These are phyloP conservation scores for Adansonia grandidieri DNA, from an alignment of 441 rosid species.

Conservation along the genomic window DNA sequence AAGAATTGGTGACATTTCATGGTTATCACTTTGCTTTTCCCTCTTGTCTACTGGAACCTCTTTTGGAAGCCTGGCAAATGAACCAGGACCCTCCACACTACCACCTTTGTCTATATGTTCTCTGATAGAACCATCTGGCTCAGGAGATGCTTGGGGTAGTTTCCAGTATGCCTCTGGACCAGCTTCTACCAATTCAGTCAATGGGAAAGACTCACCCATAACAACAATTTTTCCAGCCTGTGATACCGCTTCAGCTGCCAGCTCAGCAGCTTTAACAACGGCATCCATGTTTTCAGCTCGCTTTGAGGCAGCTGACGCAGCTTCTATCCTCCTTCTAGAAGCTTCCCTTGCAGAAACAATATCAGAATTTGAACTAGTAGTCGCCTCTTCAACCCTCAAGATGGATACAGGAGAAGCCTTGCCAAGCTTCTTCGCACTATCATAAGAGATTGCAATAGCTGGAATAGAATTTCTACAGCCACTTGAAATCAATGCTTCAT, in stretches of 20 bases:
- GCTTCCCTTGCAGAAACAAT: slow-evolving; percentile 90
- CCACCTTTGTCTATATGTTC: slow-evolving; percentile 33
- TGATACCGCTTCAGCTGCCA: slow-evolving; percentile 93
- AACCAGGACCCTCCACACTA: slow-evolving; percentile 32
- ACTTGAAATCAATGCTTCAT: slow-evolving; percentile 63
- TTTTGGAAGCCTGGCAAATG: slow-evolving; percentile 31
- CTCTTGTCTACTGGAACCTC: slow-evolving; percentile 42
- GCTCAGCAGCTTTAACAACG: slow-evolving; percentile 90
- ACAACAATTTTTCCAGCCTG: slow-evolving; percentile 95
- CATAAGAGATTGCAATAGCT: slow-evolving; percentile 37
- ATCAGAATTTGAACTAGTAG: slow-evolving; percentile 61
- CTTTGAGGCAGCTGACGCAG: slow-evolving; percentile 89
- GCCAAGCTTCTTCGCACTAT: slow-evolving; percentile 41
- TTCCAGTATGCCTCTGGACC: slow-evolving; percentile 83
- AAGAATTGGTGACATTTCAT: slow-evolving; percentile 39
- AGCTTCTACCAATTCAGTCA: slow-evolving; percentile 65
- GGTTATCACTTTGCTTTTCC: slow-evolving; percentile 39
- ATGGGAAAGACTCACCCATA: slow-evolving; percentile 73
- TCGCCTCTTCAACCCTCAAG: slow-evolving; percentile 59
- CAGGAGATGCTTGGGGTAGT: slow-evolving; percentile 51
- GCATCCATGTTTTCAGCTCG: slow-evolving; percentile 96
- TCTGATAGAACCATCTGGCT: slow-evolving; percentile 36
- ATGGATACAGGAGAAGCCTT: slow-evolving; percentile 64
- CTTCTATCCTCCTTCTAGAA: slow-evolving; percentile 87
- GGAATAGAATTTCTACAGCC: slow-evolving; percentile 36